A percentile compares a stretch with the other conserved stretches of the same genome.
Evolutionary conservation across 2,329 filamentous ascomycete species (phyloP).

Genomic region (Curvularia eragrostidis): DNA sequence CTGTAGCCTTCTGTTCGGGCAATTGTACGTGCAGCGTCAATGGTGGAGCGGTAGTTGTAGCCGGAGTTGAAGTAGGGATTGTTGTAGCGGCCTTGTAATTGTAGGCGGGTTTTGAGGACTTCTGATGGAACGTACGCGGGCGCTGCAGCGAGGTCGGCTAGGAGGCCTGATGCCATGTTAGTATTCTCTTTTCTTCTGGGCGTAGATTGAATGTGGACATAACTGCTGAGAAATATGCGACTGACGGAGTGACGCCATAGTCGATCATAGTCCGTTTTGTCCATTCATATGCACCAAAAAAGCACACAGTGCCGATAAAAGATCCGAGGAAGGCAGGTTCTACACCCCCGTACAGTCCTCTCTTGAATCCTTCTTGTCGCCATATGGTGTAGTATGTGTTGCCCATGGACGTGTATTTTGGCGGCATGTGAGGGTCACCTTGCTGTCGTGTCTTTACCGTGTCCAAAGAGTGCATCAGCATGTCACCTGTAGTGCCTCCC

Average conservation of each 20-base stretch:
- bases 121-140: slow-evolving; percentile 96
- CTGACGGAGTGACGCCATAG: slow-evolving; percentile 76
- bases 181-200: not conserved
- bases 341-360: slow-evolving; percentile 93
- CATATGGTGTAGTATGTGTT: slow-evolving; percentile 93
- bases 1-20: slow-evolving; percentile 79
- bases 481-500: slow-evolving; percentile 91
- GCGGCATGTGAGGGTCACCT: slow-evolving; percentile 89
- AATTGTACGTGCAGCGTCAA: slow-evolving; percentile 86
- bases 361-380: slow-evolving; percentile 84
- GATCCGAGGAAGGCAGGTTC: slow-evolving; percentile 88
- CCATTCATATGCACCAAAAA: slow-evolving; percentile 96
- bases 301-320: slow-evolving; percentile 90
- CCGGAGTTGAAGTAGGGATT: slow-evolving; percentile 93
- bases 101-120: slow-evolving; percentile 94
- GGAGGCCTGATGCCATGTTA: slow-evolving; percentile 67
- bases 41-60: slow-evolving; percentile 91
- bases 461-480: slow-evolving; percentile 98
- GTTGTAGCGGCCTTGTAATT: slow-evolving; percentile 92
- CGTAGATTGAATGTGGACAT: slow-evolving; percentile 33
- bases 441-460: slow-evolving; percentile 98
- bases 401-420: slow-evolving; percentile 89
- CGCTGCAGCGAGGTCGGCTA: slow-evolving; percentile 90
- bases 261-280: slow-evolving; percentile 92
- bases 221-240: slow-evolving; percentile 89